Percentiles rank a stretch among this genome's conserved stretches.
Evolutionary conservation across 1,139 yeast genomes (phyloP).

Genomic region (Lodderomyces pseudojiufengensis): DNA sequence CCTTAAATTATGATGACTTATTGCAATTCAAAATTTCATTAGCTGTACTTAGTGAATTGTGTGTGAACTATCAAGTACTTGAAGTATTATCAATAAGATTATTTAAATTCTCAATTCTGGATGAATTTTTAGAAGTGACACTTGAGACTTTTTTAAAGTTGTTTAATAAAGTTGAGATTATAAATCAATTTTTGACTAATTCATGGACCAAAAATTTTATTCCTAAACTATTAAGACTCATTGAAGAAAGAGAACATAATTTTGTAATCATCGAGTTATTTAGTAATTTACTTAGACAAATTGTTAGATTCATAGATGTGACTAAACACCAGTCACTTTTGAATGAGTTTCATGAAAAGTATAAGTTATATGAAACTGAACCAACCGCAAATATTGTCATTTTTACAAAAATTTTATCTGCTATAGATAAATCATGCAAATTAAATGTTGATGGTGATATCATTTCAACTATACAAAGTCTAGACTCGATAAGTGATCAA

Average conservation of each 20-base stretch:
- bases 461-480: conserved; percentile 17
- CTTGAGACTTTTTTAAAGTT: conserved; percentile 24
- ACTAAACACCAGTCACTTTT: conserved; percentile 38
- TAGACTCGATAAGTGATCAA: conserved; percentile 13
- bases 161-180: conserved; percentile 21
- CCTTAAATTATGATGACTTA: conserved; percentile 44
- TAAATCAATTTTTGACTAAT: conserved; percentile 35
- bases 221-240: conserved; percentile 25
- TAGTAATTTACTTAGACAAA: conserved; percentile 36
- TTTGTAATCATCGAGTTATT: conserved; percentile 26
- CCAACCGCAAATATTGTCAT: conserved; percentile 45
- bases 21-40: conserved; percentile 33
- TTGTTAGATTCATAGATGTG: conserved; percentile 34
- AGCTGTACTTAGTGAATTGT: conserved; percentile 40
- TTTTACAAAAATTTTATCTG: conserved; percentile 49
- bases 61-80: conserved; percentile 44
- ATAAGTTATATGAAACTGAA: conserved; percentile 13
- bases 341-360: conserved; percentile 19
- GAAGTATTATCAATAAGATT: conserved; percentile 51
- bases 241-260: conserved; percentile 11
- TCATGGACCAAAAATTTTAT: conserved; percentile 41
- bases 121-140: conserved; percentile 16
- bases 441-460: conserved; percentile 14
- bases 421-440: conserved; percentile 37
- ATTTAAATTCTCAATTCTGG: conserved; percentile 19